Percentiles rank a stretch among this genome's conserved stretches.
Conservation (phyloP, 805 yeast genomes). For the Metschnikowia kofuensis region DNA sequence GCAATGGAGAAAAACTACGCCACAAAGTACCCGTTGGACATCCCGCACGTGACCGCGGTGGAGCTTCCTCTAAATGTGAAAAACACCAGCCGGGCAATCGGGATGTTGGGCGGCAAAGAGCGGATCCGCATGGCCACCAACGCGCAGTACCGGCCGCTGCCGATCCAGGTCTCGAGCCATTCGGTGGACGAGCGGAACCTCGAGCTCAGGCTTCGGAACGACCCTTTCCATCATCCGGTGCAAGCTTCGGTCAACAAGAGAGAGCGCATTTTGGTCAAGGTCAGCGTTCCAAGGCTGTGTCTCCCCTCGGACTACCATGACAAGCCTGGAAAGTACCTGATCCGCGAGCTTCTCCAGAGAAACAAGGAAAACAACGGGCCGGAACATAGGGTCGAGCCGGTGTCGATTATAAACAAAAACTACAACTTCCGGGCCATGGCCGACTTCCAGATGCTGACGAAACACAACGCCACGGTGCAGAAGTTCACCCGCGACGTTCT, state of each 20-base stretch:
- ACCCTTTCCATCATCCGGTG: slow-evolving; percentile 59
- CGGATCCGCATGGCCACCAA: slow-evolving; percentile 42
- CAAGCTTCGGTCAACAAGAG: slow-evolving; percentile 49
- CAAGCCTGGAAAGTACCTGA: slow-evolving; percentile 33
- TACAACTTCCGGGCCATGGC: slow-evolving; percentile 81
- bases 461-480: slow-evolving; percentile 42
- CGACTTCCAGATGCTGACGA: slow-evolving; percentile 76
- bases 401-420: slow-evolving; percentile 64
- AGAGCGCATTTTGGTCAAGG: slow-evolving; percentile 58
- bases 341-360: slow-evolving; percentile 38
- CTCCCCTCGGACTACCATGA: slow-evolving; percentile 36
- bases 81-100: slow-evolving; percentile 59
- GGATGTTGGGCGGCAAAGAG: slow-evolving; percentile 64
- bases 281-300: slow-evolving; percentile 56
- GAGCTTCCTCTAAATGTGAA: slow-evolving; percentile 76
- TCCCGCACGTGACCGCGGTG: slow-evolving; percentile 70
- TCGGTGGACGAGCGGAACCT: slow-evolving; percentile 33
- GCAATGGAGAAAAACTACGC: slow-evolving; percentile 30
- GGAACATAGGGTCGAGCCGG: slow-evolving; percentile 50
- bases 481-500: slow-evolving; percentile 27
- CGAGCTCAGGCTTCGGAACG: slow-evolving; percentile 40
- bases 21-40: slow-evolving; percentile 58
- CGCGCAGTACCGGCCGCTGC: slow-evolving; percentile 24
- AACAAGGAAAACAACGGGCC: slow-evolving; percentile 25
- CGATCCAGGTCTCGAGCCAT: slow-evolving; percentile 20